phyloP scores from a whole-genome alignment of 345 rosid genomes.

The Hibiscus trionum region DNA sequence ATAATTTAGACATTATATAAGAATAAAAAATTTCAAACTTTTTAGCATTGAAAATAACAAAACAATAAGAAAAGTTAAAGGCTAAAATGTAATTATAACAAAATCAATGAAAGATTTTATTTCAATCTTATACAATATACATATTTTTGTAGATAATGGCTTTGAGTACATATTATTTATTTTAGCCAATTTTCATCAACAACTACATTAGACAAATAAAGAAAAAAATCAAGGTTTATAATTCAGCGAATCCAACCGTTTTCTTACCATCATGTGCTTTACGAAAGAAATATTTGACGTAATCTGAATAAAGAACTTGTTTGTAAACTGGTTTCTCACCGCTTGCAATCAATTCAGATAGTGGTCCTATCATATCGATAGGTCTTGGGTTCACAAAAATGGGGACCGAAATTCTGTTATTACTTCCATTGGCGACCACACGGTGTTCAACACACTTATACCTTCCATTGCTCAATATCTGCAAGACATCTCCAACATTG shows the following conservation, averaged over 20 bases:
- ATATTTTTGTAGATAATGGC: neutral
- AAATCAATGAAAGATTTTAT: neutral
- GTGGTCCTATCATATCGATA: conserved; percentile 12
- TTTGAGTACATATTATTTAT: neutral
- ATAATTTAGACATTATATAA: too few relatives aligned
- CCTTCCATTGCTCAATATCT: conserved; percentile 23
- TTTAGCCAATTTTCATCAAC: neutral
- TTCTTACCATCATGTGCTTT: conserved; percentile 24
- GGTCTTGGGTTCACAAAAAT: conserved; percentile 17
- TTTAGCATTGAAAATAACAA: too few relatives aligned
- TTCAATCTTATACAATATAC: neutral
- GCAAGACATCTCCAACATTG: conserved; percentile 19
- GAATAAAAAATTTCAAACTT: too few relatives aligned
- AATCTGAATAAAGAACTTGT: conserved; percentile 16
- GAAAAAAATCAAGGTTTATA: neutral
- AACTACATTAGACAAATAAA: neutral
- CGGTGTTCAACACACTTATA: conserved; percentile 25
- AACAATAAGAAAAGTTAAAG: too few relatives aligned
- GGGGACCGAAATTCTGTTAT: conserved; percentile 22
- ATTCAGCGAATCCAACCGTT: conserved; percentile 8
- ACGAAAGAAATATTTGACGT: conserved; percentile 16
- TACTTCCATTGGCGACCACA: conserved; percentile 10
- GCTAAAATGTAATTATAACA: neutral
- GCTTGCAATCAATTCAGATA: conserved; percentile 4
- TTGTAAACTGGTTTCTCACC: conserved; percentile 12